Evolutionary conservation across 495 filamentous ascomycete species (phyloP), one percentile per base, ranked within the genome.

Genomic region (Aspergillus sparsus): DNA sequence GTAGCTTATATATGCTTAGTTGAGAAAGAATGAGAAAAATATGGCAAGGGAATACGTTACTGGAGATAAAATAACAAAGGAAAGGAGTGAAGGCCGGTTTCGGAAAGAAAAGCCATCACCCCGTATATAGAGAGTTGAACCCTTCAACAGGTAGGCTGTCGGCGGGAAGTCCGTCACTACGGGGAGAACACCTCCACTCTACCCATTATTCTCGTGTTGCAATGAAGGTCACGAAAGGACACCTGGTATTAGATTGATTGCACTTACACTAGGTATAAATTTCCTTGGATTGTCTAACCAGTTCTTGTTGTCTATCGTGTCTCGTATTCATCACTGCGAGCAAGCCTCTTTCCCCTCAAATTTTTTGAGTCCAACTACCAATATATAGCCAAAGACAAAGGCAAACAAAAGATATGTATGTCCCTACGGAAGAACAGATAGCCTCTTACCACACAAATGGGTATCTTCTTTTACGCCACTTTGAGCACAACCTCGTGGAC

Each of bases 361-460:
- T n/a, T 41, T n/a, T 41, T n/a, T n/a, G 21, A 27, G 21, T 27
- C 21, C 21, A 27, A 27, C 21, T 12, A 16, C 8, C n/a, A 46
- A 16, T 8, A 46, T 13, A 2, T 18, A 4, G 9, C 4, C 15
- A 47, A 47, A 16, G 18, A 46, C 15, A 16, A 46, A 46, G 13
- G 21, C 21, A 47, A 6, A 47, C 16, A 47, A 27, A 21, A 47
- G 27, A 47, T 6, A 70, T 68, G 67, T 53, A 49, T 27, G 35
- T 55, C 16, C 66, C 72, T 16, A 64, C 67, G 18, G 27, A 66
- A 7, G 64, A 68, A 5, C 74, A 77, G 47, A 47, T 70, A 47
- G 62, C 59, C 9, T 74, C 63, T 45, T 77, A 74, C 62, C 64
- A 77, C 35, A 47, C 66, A 36, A 65, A 75, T 49, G 76, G 76